Evolutionary conservation across 208 protist genomes (phyloP).

Genomic region (Wallacemonas sp.): DNA sequence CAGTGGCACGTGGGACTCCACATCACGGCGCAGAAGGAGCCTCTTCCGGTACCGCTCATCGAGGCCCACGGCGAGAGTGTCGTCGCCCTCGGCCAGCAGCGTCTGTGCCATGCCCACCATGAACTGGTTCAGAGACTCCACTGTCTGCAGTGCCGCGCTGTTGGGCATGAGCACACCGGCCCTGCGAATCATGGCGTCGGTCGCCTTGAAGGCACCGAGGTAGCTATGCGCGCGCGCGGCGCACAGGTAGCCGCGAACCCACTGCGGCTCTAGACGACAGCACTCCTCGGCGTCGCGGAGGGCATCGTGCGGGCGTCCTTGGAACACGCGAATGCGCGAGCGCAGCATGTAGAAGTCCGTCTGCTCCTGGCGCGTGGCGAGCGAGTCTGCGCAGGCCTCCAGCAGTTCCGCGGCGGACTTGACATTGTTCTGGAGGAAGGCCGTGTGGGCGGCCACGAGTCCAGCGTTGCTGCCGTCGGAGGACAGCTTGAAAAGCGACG

Average conservation of each 20-base stretch:
- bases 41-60: constrained; percentile 62
- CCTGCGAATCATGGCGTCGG: constrained; percentile 26
- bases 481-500: constrained; percentile 4
- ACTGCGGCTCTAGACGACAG: constrained; percentile 50
- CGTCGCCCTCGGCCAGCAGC: constrained; percentile 24
- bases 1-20: constrained; percentile 25
- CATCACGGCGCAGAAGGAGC: constrained; percentile 23
- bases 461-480: not conserved
- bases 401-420: not conserved
- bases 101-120: constrained; percentile 47
- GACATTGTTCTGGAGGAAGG: not conserved
- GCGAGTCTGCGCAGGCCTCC: not conserved
- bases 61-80: constrained; percentile 39
- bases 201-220: constrained; percentile 52
- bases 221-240: constrained; percentile 62
- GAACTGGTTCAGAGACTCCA: constrained; percentile 62
- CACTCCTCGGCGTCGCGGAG: constrained; percentile 52
- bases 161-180: constrained; percentile 52
- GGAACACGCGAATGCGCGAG: constrained; percentile 69
- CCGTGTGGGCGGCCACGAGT: not conserved
- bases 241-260: constrained; percentile 66
- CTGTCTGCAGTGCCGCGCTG: constrained; percentile 54
- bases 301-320: constrained; percentile 45
- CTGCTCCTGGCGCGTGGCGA: not conserved
- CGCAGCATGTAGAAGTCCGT: constrained; percentile 60